Evolutionary conservation across 208 protist genomes (phyloP), one percentile per base, ranked within the genome.

Genomic region (Wallacemonas sp.): DNA sequence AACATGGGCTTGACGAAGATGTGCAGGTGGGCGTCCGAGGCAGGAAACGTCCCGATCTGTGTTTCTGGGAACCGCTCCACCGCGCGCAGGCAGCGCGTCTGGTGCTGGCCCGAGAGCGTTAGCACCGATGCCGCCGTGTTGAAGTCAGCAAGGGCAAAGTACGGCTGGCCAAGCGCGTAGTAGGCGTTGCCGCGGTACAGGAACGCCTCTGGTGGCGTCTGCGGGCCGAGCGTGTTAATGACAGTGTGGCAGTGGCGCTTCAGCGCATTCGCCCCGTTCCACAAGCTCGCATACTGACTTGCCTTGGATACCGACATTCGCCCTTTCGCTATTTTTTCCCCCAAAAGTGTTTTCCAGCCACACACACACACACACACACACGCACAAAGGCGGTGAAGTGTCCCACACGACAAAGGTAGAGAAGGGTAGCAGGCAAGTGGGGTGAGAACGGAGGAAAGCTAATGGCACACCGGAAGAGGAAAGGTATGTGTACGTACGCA

Each of bases 161-260:
- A 95, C 1, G 89, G 89, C 64, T 83, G 76, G 0, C 85, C 86
- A 10, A 95, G 71, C 8, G 79, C 84, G 63, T 82, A 91, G 72
- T 95, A 95, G 39, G 89, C 89, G 72, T 95, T 93, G 15, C 84
- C 89, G 41, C 89, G 83, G 63, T 79, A 93, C 39, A 95, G 70
- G 64, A 95, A 95, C 0, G 77, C 85, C 70, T 95, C 86, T 1
- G 89, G 86, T 21, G 87, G 86, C 9, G 76, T 85, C 30, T 75
- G 57, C 9, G 89, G 64, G 22, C 89, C 86, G 10, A 95, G 68
- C n/a, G 82, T 82, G 60, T 89, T 81, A 62, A 95, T 92, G 19
- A 93, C 73, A 58, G 77, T 70, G 66, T 86, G 81, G 70, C 89
- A 95, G 45, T 91, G 83, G 9, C 76, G 67, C 71, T 90, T 87